Percentiles rank a stretch among this genome's conserved stretches.
Conservation (phyloP, 768 basidiomycete genomes). For the Pulveroboletus sp. region DNA sequence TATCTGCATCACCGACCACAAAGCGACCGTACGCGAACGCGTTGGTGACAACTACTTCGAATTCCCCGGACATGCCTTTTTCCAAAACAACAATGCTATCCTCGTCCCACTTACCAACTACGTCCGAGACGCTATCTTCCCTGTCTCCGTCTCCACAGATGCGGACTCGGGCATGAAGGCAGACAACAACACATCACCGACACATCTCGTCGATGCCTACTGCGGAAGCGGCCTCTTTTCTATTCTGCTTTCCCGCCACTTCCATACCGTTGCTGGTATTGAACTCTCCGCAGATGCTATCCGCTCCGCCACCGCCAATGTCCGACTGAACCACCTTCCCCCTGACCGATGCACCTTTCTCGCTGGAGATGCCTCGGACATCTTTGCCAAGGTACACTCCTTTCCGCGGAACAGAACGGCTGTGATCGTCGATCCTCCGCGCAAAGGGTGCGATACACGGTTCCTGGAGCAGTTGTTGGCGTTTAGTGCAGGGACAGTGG, state of each 20-base stretch:
- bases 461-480: conserved; percentile 73
- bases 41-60: conserved; percentile 82
- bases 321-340: conserved; percentile 56
- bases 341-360: conserved; percentile 58
- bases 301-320: conserved; percentile 61
- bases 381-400: conserved; percentile 62
- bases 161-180: conserved; percentile 10
- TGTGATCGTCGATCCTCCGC: conserved; percentile 83
- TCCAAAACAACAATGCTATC: conserved; percentile 97
- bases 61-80: conserved; percentile 85
- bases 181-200: conserved; percentile 33
- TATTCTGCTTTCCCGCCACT: conserved; percentile 72
- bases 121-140: conserved; percentile 70
- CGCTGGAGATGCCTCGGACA: conserved; percentile 80
- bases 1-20: conserved; percentile 81
- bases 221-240: conserved; percentile 89
- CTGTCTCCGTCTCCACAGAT: conserved; percentile 20
- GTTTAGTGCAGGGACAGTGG: conserved; percentile 64
- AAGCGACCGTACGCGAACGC: conserved; percentile 72
- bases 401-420: conserved; percentile 68
- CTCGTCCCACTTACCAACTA: conserved; percentile 80
- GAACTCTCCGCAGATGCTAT: conserved; percentile 78
- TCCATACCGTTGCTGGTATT: conserved; percentile 78
- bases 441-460: conserved; percentile 86
- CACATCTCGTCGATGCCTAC: conserved; percentile 93